These are phyloP conservation scores for Boletus barrowsii DNA, from an alignment of 768 basidiomycete species.

Conservation along the genomic window DNA sequence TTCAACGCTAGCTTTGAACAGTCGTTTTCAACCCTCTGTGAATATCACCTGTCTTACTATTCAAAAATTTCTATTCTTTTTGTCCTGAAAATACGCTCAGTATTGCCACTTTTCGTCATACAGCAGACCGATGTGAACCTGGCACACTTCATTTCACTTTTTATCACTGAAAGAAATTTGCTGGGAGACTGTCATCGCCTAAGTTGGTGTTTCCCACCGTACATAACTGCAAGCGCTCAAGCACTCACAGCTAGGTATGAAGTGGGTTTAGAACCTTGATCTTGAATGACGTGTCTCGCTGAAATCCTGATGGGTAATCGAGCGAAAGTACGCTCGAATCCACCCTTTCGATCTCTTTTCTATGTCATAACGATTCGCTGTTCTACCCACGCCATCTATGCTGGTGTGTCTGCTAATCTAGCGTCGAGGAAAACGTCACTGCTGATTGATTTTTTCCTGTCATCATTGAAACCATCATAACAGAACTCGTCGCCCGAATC, in stretches of 20 bases:
- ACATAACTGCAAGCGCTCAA: background rate
- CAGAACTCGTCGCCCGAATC: background rate
- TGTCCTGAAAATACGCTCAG: background rate
- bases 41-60: background rate
- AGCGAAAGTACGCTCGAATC: background rate
- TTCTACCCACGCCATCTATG: background rate
- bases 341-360: background rate
- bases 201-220: constrained; percentile 12
- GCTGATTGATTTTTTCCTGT: background rate
- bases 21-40: background rate
- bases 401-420: constrained; percentile 9
- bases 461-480: background rate
- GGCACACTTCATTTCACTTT: background rate
- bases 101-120: background rate
- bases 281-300: background rate
- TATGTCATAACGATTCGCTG: background rate
- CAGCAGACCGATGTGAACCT: background rate
- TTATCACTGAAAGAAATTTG: background rate
- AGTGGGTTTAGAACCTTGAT: background rate
- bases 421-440: background rate
- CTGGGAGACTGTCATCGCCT: background rate
- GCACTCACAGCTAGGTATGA: background rate
- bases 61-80: background rate
- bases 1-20: background rate
- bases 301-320: background rate